These are phyloP conservation scores for Naumovozyma baii DNA, from an alignment of 805 yeast species.

Conservation along the genomic window DNA sequence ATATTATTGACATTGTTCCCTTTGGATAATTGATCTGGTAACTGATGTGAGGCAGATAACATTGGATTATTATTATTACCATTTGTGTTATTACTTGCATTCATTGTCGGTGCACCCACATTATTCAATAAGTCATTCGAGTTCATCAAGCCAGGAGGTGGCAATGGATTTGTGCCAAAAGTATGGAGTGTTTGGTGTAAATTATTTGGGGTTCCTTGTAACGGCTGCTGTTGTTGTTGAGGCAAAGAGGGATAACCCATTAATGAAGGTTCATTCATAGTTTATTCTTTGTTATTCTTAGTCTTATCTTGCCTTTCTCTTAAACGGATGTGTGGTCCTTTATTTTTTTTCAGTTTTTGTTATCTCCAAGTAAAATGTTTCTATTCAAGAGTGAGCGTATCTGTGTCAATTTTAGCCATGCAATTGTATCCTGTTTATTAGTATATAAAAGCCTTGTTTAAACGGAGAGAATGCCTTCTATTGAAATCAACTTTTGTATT, in stretches of 20 bases:
- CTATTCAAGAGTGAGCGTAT: background rate
- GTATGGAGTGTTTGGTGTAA: slow-evolving; percentile 8
- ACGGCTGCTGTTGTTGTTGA: slow-evolving; percentile 1
- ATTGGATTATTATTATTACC: slow-evolving; percentile 32
- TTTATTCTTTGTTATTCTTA: too few relatives aligned
- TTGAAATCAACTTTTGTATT: too few relatives aligned
- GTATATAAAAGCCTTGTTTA: too few relatives aligned
- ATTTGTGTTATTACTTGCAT: slow-evolving; percentile 4
- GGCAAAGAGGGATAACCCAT: slow-evolving; percentile 15
- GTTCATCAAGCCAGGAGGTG: slow-evolving; percentile 21
- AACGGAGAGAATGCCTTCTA: too few relatives aligned
- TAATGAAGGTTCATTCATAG: slow-evolving; percentile 23
- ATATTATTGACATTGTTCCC: slow-evolving; percentile 5
- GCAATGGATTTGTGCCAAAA: slow-evolving; percentile 4
- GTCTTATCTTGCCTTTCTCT: too few relatives aligned
- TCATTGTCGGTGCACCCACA: slow-evolving; percentile 7
- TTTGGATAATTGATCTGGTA: slow-evolving; percentile 14
- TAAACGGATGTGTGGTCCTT: too few relatives aligned
- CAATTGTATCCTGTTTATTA: background rate
- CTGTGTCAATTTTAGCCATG: background rate
- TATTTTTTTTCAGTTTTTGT: too few relatives aligned
- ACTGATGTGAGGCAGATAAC: slow-evolving; percentile 28
- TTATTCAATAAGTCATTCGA: slow-evolving; percentile 3
- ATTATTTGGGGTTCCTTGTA: slow-evolving; percentile 6
- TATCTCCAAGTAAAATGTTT: too few relatives aligned